Percentiles rank a stretch among this genome's conserved stretches.
phyloP scores from a whole-genome alignment of 139 green algal genomes.

The Chlamydomonas schloesseri region DNA sequence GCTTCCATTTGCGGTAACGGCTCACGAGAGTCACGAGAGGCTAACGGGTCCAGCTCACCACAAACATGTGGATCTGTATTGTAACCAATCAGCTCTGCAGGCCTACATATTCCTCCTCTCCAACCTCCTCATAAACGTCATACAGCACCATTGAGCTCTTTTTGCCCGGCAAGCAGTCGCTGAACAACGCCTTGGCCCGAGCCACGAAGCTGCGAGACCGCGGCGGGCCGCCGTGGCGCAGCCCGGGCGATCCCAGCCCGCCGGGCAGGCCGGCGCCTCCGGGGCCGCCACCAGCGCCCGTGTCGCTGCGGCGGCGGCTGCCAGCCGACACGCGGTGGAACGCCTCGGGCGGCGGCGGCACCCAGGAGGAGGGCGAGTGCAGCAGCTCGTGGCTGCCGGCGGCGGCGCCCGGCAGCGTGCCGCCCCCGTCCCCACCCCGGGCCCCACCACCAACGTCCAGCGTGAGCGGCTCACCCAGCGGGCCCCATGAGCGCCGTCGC shows the following conservation, averaged over 20 bases:
- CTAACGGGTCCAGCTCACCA: no score
- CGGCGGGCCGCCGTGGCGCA: no score
- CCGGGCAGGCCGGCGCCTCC: no score
- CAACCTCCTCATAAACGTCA: conserved; percentile 2
- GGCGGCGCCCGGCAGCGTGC: neutral
- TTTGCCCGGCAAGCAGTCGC: neutral
- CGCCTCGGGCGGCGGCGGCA: conserved; percentile 30
- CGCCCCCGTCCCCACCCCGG: no score
- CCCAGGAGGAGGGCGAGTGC: neutral
- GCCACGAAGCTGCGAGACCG: neutral
- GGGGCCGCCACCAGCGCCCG: no score
- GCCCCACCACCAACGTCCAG: neutral
- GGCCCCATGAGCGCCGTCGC: neutral
- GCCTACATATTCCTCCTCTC: neutral
- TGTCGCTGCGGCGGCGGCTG: no score
- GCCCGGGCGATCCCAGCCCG: no score
- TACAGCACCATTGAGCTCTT: neutral
- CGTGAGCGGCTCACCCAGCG: neutral
- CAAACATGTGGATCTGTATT: no score
- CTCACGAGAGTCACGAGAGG: no score
- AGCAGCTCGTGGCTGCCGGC: neutral
- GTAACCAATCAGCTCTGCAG: no score
- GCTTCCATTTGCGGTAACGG: no score
- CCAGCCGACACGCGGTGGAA: neutral
- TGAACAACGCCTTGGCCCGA: neutral